Evolutionary conservation across 768 basidiomycete species (phyloP).

Genomic region (Plicaturopsis crispa): DNA sequence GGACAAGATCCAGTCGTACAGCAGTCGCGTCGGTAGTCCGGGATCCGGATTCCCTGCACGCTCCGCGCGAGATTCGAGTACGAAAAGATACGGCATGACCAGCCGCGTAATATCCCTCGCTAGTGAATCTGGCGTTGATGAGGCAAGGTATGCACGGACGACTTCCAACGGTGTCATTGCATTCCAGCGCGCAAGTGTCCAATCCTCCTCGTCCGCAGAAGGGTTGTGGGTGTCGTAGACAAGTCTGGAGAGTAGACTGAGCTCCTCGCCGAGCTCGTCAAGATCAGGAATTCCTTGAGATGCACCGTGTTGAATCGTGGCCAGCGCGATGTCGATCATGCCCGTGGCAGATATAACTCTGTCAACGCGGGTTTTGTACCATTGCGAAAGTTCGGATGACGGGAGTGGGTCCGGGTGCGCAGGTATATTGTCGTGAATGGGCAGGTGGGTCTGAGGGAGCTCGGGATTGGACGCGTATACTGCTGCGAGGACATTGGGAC

Average conservation of each 20-base stretch:
- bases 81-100: slow-evolving; percentile 89
- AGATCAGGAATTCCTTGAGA: slow-evolving; percentile 71
- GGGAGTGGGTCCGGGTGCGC: slow-evolving; percentile 27
- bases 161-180: slow-evolving; percentile 56
- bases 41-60: slow-evolving; percentile 69
- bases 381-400: slow-evolving; percentile 47
- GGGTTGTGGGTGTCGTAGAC: slow-evolving; percentile 72
- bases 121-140: slow-evolving; percentile 61
- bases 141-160: slow-evolving; percentile 66
- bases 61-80: slow-evolving; percentile 84
- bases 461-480: slow-evolving; percentile 22
- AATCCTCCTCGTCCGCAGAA: slow-evolving; percentile 47
- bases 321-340: slow-evolving; percentile 72
- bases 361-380: slow-evolving; percentile 70
- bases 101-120: slow-evolving; percentile 64
- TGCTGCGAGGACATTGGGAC: slow-evolving; percentile 30
- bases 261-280: slow-evolving; percentile 86
- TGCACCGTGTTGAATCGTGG: slow-evolving; percentile 79
- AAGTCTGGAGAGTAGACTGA: slow-evolving; percentile 78
- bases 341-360: slow-evolving; percentile 58
- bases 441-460: slow-evolving; percentile 7
- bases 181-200: slow-evolving; percentile 73
- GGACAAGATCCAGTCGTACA: slow-evolving; percentile 66
- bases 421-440: slow-evolving; percentile 5
- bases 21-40: slow-evolving; percentile 49